Percentiles rank a stretch among this genome's conserved stretches.
Evolutionary conservation across 345 rosid genomes (phyloP).

Genomic region (Citrus mangshanensis): DNA sequence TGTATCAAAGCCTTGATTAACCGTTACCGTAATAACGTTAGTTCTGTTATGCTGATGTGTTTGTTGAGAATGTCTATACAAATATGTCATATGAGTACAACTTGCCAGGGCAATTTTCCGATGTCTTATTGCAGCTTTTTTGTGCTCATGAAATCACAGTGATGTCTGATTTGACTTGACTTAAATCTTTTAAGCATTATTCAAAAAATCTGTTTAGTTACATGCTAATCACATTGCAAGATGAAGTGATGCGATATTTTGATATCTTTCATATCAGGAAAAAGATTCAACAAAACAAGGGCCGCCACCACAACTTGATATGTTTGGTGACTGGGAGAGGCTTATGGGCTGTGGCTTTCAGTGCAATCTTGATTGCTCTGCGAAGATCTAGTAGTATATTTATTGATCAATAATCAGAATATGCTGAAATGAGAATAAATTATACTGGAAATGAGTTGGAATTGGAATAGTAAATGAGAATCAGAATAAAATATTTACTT

Average conservation of each 20-base stretch:
- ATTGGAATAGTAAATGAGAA: fast-evolving
- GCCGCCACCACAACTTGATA: neutral
- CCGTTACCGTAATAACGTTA: neutral
- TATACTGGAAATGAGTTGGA: fast-evolving
- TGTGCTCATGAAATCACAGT: neutral
- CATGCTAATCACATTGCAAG: neutral
- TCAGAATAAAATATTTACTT: too few relatives aligned
- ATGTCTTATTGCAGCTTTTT: neutral
- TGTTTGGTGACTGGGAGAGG: neutral
- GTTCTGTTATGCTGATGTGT: neutral
- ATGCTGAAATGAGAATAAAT: too few relatives aligned
- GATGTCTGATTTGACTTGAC: neutral
- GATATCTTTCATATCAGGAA: neutral
- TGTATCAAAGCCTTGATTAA: neutral
- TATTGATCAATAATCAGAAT: too few relatives aligned
- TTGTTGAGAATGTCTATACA: neutral
- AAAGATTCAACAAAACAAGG: too few relatives aligned
- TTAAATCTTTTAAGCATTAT: neutral
- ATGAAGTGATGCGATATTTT: neutral
- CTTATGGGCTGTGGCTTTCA: neutral
- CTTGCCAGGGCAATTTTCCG: neutral
- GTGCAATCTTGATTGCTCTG: neutral
- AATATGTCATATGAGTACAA: neutral
- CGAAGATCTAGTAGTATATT: neutral
- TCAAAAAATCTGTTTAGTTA: neutral